A percentile compares a stretch with the other conserved stretches of the same genome.
Evolutionary conservation across 2,329 filamentous ascomycete genomes (phyloP).

Genomic region (Cercospora sp.): DNA sequence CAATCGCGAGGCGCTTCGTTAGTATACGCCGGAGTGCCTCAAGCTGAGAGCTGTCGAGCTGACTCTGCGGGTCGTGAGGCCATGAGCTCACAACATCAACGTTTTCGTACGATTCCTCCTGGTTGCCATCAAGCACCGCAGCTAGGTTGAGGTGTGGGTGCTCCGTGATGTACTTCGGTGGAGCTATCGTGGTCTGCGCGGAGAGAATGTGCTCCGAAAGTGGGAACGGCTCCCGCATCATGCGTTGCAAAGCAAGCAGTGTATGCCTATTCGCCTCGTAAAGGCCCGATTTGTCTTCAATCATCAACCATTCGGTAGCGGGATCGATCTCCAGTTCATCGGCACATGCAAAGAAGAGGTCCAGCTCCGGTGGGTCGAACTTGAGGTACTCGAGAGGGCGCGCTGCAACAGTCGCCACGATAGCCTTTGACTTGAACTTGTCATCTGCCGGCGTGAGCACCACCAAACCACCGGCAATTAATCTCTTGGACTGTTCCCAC

Average conservation of each 20-base stretch:
- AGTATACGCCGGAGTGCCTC: constrained; percentile 68
- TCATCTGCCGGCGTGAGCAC: constrained; percentile 59
- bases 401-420: constrained; percentile 71
- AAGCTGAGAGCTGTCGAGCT: constrained; percentile 71
- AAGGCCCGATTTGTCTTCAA: constrained; percentile 72
- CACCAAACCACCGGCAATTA: constrained; percentile 57
- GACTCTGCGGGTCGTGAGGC: constrained; percentile 49
- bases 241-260: constrained; percentile 69
- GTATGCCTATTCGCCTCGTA: constrained; percentile 76
- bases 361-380: constrained; percentile 68
- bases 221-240: constrained; percentile 58
- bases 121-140: constrained; percentile 31
- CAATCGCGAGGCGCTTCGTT: constrained; percentile 68
- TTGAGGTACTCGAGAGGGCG: constrained; percentile 64
- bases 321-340: constrained; percentile 69
- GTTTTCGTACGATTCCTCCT: constrained; percentile 44
- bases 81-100: constrained; percentile 58
- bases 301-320: constrained; percentile 69
- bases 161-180: constrained; percentile 55
- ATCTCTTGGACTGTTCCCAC: constrained; percentile 64
- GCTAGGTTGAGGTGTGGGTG: constrained; percentile 54
- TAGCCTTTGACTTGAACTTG: constrained; percentile 63
- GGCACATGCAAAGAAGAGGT: constrained; percentile 67
- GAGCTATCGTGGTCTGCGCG: constrained; percentile 46
- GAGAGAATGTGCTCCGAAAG: constrained; percentile 63